Base-by-base conservation (phyloP, 345 rosid genomes). In the Linum lewisii region DNA sequence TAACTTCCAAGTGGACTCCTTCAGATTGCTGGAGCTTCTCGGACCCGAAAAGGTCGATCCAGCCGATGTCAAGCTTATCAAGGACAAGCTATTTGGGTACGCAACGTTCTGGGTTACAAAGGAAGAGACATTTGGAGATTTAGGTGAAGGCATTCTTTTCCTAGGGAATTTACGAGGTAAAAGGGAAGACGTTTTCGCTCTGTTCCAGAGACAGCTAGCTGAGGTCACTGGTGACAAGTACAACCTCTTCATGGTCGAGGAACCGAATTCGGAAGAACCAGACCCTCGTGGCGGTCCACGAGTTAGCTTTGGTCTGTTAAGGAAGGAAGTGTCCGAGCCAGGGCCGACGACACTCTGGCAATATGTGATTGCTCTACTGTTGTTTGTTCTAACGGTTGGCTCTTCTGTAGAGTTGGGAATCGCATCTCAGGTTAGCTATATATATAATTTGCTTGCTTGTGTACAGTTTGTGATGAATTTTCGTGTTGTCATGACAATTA, bases 341-440 rank as follows among this genome's bases (percentile, higher is more conserved):
- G 90, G 82, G 73, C 88, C 96, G 23, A 92, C 98, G 51, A 84
- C 98, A 34, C 93, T 92, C 25, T 92, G 98, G 96, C 98, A 92
- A 78, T 92, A 92, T 71, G 95, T 88, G 72, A 88, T 92, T 70
- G 88, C 93, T 37, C 58, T 92, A 7, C 65, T 92, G 73, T 72
- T 92, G 25, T 88, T 92, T 78, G 82, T 92, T 50, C 68, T 92
- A 65, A 88, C 98, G 22, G 75, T 88, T 36, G 98, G 96, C 55
- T 88, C 96, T 44, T 79, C 96, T 34, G 90, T 92, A 57, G 98
- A 88, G 78, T 67, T 92, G 59, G 98, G 95, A 62, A 86, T 92
- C 77, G 87, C 96, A 69, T 92, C 96, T 66, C 98, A 85, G 89
- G 98, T 88, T 69, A 67, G 63, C 44, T 54, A 52, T 64, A n/a